Base-by-base conservation (phyloP, 805 yeast species). In the Candida endomychidarum region DNA sequence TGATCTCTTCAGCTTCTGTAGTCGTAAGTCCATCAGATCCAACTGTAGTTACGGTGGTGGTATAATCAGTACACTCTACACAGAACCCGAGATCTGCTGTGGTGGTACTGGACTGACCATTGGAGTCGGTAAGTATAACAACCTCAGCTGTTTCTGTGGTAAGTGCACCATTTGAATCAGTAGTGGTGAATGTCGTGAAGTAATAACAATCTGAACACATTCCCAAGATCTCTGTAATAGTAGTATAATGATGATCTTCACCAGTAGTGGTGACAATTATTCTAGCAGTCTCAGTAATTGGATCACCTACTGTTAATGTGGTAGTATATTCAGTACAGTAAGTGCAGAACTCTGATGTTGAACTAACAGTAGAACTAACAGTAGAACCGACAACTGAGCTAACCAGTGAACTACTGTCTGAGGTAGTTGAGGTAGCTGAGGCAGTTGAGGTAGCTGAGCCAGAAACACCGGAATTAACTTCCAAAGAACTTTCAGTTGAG, bases 211-310 rank as follows among this genome's bases (percentile, higher is more conserved):
- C 40, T 22, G 40, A 34, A 30, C 40, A 37, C 9, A 18, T 37
- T 17, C 38, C 33, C 7, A 32, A 5, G 7, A 32, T 25, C 18
- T 38, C 37, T 23, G 49, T 37, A 8, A 47, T 39, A 15, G 53
- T 47, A 33, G 31, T 38, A 20, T 41, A 43, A 5, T 28, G 22
- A 19, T 51, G 53, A n/a, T 15, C 42, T 8, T 47, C 22, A 30
- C 52, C 46, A 14, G 57, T 53, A 8, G 58, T 51, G 18, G 23
- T 20, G 6, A 52, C 48, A 26, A 47, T 27, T 24, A 48, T 49
- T 4, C 27, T 44, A 18, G 45, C 49, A 2, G 50, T 38, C 17
- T 42, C 42, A 12, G 46, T 47, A 12, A 27, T 4, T 5, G 29
- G 16, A 22, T 27, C 8, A 10, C 48, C 46, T 11, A 35, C 34